Base-by-base conservation (phyloP, 257 asterid species). In the Ligustrum vulgare region DNA sequence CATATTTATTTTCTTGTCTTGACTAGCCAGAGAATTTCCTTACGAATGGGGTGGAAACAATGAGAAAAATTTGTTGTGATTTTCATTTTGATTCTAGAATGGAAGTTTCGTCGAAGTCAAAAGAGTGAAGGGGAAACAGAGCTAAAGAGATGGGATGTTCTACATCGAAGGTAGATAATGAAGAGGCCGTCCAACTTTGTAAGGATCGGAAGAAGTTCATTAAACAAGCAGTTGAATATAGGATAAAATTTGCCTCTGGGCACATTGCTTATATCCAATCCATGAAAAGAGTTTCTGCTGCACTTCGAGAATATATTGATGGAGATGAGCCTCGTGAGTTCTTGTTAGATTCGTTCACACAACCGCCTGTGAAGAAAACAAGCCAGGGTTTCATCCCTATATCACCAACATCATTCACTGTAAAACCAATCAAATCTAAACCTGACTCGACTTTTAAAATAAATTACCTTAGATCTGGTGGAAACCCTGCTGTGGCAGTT, bases 301-400 rank as follows among this genome's bases (percentile, higher is more conserved):
- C 99, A 8, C 91, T 94, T 41, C 82, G 97, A 70, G 99, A 92
- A 41, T 92, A 94, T 64, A 78, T 92, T 16, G 99, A 94, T 37
- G 98, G 88, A 22, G 98, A 94, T 8, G 96, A 89, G 79, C 95
- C 97, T 49, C 91, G 92, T 0, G 98, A 92, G 82, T 93, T 93
- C 80, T 76, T 69, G 33, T 73, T 89, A 45, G 90, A 90, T 71
- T 84, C 97, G 8, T 89, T 87, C 41, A 74, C 66, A 2, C 28
- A 92, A 39, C 92, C 96, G 28, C 75, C 89, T 3, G 75, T 75
- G 2, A 90, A 93, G 84, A 87, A 82, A 80, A 77, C 84, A 4
- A 80, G 41, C 80, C 86, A 94, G 0, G 94, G 91, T 70, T 92
- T 92, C 80, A 89, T 94, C 77, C 83, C 99, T 66, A 83, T 94